Evolutionary conservation across 2,329 filamentous ascomycete genomes (phyloP), one percentile per base, ranked within the genome.

Genomic region (Alternaria brassicae): DNA sequence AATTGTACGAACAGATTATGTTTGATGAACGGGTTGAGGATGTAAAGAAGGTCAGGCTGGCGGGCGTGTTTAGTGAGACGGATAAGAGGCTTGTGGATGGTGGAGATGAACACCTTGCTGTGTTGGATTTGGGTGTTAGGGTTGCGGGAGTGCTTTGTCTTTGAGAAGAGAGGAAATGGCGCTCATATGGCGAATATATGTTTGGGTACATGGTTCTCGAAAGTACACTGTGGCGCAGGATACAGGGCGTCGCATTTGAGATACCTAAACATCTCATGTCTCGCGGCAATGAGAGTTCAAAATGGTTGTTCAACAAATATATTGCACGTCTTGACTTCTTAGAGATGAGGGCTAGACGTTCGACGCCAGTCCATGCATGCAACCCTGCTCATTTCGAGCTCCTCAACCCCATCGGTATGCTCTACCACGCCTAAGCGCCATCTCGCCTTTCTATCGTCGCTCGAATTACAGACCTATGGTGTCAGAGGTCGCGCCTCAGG

Each of bases 71-170:
- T 74, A 97, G 93, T 0, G 93, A 98, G 77, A 85, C 94, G 27
- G 95, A 99, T 75, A 98, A 98, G 83, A 86, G 95, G 65, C 80
- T 99, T 45, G 90, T 97, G 6, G 96, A 99, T 77, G 95, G 95
- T 8, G 91, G 93, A 2, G 95, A 99, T 74, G 95, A 99, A 80
- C 94, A 99, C 76, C 82, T 99, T 23, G 92, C 91, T 1, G 90
- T 98, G 59, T 81, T 99, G 30, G 94, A 99, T 77, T 76, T 98
- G 65, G 85, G 90, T 6, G 83, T 98, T 73, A 88, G 91, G 72
- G 90, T 97, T 80, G 91, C 91, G 0, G 86, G 86, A 28, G 88
- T 95, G 58, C 74, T 96, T 75, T 83, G 82, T 40, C 82, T 82
- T 48, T 67, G 62, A 39, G 32, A 2, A 36, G 30, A 27, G 8